Evolutionary conservation across 2,329 filamentous ascomycete genomes (phyloP).

Genomic region (Cladophialophora exuberans): DNA sequence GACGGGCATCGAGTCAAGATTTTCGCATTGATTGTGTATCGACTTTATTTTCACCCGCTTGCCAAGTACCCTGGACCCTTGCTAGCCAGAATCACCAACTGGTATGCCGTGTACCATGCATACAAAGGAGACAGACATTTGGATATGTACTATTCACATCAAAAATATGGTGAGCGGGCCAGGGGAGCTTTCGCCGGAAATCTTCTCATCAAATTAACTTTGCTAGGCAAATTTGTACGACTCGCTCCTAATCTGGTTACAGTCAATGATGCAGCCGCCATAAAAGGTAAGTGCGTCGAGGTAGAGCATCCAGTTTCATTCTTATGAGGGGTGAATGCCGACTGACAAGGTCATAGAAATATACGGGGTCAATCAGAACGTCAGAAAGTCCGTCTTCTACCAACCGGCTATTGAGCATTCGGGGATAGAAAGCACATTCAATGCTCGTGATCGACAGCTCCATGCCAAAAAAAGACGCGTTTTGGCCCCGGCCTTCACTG

Average conservation of each 20-base stretch:
- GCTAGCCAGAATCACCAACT: constrained; percentile 37
- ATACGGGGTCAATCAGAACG: constrained; percentile 32
- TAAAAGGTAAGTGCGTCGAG: constrained; percentile 50
- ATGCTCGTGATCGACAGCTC: constrained; percentile 28
- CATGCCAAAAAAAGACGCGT: constrained; percentile 36
- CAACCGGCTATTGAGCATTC: constrained; percentile 8
- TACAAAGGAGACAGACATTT: constrained; percentile 34
- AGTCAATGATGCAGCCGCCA: constrained; percentile 35
- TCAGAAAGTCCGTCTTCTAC: constrained; percentile 36
- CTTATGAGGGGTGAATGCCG: background rate
- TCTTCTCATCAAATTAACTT: background rate
- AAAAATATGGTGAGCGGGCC: constrained; percentile 38
- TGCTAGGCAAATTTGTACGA: constrained; percentile 39
- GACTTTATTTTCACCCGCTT: constrained; percentile 55
- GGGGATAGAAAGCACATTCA: constrained; percentile 32
- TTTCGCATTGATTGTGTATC: constrained; percentile 17
- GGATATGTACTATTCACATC: constrained; percentile 37
- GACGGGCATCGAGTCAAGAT: background rate
- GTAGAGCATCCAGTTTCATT: background rate
- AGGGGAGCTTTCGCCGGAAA: background rate
- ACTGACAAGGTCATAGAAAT: constrained; percentile 12
- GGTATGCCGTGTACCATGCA: constrained; percentile 19
- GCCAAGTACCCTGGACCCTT: constrained; percentile 68
- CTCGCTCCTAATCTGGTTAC: constrained; percentile 34
- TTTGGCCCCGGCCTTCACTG: constrained; percentile 39